Evolutionary conservation across 306 rosid species (phyloP).

Genomic region (Ammopiptanthus mongolicus): DNA sequence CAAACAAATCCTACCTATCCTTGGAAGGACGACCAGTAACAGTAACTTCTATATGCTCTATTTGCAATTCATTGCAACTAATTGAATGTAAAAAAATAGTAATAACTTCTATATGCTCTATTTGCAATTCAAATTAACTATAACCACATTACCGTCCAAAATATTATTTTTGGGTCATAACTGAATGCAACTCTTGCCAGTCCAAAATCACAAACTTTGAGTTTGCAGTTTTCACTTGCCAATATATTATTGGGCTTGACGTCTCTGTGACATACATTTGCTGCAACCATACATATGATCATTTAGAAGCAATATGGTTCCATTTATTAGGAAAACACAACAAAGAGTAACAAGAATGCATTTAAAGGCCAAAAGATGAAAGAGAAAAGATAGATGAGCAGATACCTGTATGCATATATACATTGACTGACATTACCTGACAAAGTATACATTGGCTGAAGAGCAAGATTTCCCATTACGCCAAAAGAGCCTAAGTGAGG

Average conservation of each 20-base stretch:
- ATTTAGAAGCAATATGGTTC: not conserved
- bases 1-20: too few species aligned
- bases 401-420: constrained; percentile 88
- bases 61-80: not conserved
- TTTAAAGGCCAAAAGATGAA: not conserved
- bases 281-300: constrained; percentile 46
- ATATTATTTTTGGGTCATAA: constrained; percentile 75
- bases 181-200: constrained; percentile 88
- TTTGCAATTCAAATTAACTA: not conserved
- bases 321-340: not conserved
- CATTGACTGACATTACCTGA: constrained; percentile 80
- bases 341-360: not conserved
- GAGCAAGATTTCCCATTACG: constrained; percentile 99
- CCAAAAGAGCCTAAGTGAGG: constrained; percentile 94
- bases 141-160: constrained; percentile 80
- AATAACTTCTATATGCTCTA: constrained; percentile 14
- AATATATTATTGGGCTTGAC: constrained; percentile 92
- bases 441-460: constrained; percentile 98
- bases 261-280: constrained; percentile 94
- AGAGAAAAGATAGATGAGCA: not conserved
- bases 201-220: constrained; percentile 95
- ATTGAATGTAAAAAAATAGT: not conserved
- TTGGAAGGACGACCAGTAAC: too few species aligned
- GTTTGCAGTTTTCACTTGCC: constrained; percentile 97
- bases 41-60: too few species aligned